A percentile compares a stretch with the other conserved stretches of the same genome.
Evolutionary conservation across 2,329 filamentous ascomycete genomes (phyloP).

Genomic region (Aureobasidium lini): DNA sequence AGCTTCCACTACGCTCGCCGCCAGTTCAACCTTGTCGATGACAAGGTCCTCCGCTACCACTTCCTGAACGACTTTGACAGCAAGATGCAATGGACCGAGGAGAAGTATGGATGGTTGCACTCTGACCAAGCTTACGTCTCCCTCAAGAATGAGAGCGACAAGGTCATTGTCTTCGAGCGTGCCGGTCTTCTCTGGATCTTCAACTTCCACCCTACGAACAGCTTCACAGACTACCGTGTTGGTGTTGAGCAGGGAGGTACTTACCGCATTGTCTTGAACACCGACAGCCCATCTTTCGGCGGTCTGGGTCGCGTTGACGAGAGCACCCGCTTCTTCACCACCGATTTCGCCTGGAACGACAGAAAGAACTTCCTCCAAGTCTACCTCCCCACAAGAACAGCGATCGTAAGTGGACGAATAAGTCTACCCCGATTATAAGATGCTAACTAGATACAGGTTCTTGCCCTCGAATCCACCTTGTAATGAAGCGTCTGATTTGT

Average conservation of each 20-base stretch:
- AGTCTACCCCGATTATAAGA: not conserved
- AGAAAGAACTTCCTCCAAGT: slow-evolving; percentile 87
- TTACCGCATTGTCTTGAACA: slow-evolving; percentile 79
- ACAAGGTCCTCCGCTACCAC: slow-evolving; percentile 74
- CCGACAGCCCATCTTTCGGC: slow-evolving; percentile 69
- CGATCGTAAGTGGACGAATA: slow-evolving; percentile 53
- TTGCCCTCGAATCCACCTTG: slow-evolving; percentile 5
- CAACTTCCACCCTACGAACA: slow-evolving; percentile 83
- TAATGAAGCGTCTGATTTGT: slow-evolving; percentile 2
- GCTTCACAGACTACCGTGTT: slow-evolving; percentile 87
- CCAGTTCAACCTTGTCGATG: slow-evolving; percentile 87
- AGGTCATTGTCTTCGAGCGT: slow-evolving; percentile 91
- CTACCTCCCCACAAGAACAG: slow-evolving; percentile 78
- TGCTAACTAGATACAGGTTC: slow-evolving; percentile 1
- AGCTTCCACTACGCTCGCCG: slow-evolving; percentile 48
- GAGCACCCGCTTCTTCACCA: slow-evolving; percentile 85
- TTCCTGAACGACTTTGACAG: slow-evolving; percentile 92
- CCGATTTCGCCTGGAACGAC: slow-evolving; percentile 81
- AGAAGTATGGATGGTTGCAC: slow-evolving; percentile 86
- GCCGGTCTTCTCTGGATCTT: slow-evolving; percentile 88
- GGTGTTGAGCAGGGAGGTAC: slow-evolving; percentile 79
- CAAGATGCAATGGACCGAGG: slow-evolving; percentile 80
- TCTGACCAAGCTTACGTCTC: slow-evolving; percentile 82
- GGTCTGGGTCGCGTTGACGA: slow-evolving; percentile 72
- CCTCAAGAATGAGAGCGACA: slow-evolving; percentile 88